Evolutionary conservation across 345 rosid genomes (phyloP).

Genomic region (Rhizophora apiculata): DNA sequence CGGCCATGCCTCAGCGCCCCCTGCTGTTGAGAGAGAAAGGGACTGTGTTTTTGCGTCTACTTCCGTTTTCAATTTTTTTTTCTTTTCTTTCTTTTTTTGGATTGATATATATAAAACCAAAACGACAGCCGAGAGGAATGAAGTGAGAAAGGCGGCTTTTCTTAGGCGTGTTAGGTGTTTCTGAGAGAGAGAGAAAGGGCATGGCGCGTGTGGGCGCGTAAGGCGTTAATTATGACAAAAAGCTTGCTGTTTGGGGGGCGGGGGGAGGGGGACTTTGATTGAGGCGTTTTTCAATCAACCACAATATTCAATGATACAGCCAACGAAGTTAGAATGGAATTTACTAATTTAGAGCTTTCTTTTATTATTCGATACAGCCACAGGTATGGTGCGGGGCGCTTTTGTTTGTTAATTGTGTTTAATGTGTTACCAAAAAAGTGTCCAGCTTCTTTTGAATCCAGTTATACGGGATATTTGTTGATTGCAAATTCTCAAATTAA

Average conservation of each 20-base stretch:
- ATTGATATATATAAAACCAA: neutral
- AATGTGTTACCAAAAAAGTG: too few species aligned
- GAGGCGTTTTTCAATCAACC: slow-evolving; percentile 3
- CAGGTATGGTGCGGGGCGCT: too few species aligned
- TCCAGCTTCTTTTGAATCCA: too few species aligned
- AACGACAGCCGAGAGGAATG: neutral
- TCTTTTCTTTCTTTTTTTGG: neutral
- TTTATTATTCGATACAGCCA: too few species aligned
- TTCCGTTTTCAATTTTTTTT: too few species aligned
- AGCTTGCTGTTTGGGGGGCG: neutral
- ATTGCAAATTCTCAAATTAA: too few species aligned
- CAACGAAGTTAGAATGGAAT: too few species aligned
- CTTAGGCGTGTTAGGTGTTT: neutral
- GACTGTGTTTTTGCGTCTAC: too few species aligned
- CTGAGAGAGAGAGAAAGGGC: neutral
- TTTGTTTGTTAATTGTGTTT: too few species aligned
- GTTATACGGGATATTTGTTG: too few species aligned
- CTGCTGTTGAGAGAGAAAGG: neutral
- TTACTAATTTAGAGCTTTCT: too few species aligned
- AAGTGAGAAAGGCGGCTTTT: neutral
- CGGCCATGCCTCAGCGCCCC: slow-evolving; percentile 3
- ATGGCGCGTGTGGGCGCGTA: neutral
- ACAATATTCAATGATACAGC: too few species aligned
- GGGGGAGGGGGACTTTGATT: neutral
- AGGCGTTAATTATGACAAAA: neutral